Evolutionary conservation across 345 rosid species (phyloP), one percentile per base, ranked within the genome.

Genomic region (Pistacia atlantica): DNA sequence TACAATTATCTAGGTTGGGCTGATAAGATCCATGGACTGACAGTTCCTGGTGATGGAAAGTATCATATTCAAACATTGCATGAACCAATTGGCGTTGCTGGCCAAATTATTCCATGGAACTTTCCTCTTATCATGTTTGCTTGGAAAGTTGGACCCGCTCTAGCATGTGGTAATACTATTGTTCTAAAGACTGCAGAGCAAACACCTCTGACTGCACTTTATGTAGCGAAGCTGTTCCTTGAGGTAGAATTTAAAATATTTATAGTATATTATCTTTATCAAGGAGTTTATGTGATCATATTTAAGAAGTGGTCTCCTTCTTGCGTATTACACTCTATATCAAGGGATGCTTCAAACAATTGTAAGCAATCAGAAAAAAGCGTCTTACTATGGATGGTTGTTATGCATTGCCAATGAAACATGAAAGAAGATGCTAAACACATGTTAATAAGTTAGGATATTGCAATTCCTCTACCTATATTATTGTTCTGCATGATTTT

Each of bases 51-150:
- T 14, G 93, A 87, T 79, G 93, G 93, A 71, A 83, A 84, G 72
- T 80, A 89, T 75, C 93, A 89, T 71, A 75, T 87, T 64, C 93
- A 89, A 55, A 86, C 90, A 16, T 71, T 89, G 75, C 93, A 89
- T 58, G 93, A 89, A 75, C 91, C 93, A 1, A 83, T 89, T 67
- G 90, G 93, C 25, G 93, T 89, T 35, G 93, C 88, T 2, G 93
- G 93, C 80, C 93, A 84, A 59, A 89, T 87, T 74, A 82, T 89
- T 71, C 93, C 93, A 0, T 89, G 93, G 93, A 89, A 89, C 80
- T 89, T 89, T 78, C 93, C 91, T 17, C 86, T 89, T 75, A 33
- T 89, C 65, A 78, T 87, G 93, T 86, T 87, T 42, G 88, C 88
- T 68, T 89, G 93, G 93, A 89, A 89, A 78, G 93, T 86, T 48